Evolutionary conservation across 108 stramenopile species (phyloP), one percentile per base, ranked within the genome.

Genomic region (Nannochloropsis salina): DNA sequence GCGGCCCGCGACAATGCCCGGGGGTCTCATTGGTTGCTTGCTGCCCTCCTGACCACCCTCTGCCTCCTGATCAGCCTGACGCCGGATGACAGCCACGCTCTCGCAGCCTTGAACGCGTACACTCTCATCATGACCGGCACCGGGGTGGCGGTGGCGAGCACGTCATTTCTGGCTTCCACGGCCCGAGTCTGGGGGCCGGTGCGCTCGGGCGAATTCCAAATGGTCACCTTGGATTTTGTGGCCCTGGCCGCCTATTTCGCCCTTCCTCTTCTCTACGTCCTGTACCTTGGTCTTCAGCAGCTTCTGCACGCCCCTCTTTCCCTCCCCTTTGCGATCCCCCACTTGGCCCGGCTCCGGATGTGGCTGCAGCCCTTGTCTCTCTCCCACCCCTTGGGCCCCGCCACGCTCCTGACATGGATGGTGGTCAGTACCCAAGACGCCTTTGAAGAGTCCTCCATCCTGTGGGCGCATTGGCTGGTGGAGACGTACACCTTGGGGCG

Each of bases 151-250:
- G 61, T 74, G 20, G 20, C n/a, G 20, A 74, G 61, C 61, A 74
- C 61, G 2, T 74, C 61, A 74, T 74, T 4, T 74, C 61, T 74
- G 61, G 61, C 61, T n/a, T 15, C 61, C 61, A 74, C 61, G 4
- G 61, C 61, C 15, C 61, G 61, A 3, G 61, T 74, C 2, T 74
- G 61, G 61, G 61, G 61, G 61, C 61, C 61, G n/a, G 61, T 74
- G 61, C 61, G 61, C 20, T 74, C 61, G n/a, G 61, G 61, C 61
- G 61, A 74, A 74, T n/a, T n/a, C 61, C 61, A 74, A n/a, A 74
- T 74, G 61, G 3, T 74, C 20, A 74, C 61, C 15, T 74, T 74
- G 61, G 61, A 74, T n/a, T 74, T 74, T n/a, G 20, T 74, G 2
- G 61, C 61, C 61, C 61, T 74, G 20, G 15, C 20, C 61, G 61